phyloP scores from a whole-genome alignment of 208 protist genomes.

The Trypanosomatidae sp. region DNA sequence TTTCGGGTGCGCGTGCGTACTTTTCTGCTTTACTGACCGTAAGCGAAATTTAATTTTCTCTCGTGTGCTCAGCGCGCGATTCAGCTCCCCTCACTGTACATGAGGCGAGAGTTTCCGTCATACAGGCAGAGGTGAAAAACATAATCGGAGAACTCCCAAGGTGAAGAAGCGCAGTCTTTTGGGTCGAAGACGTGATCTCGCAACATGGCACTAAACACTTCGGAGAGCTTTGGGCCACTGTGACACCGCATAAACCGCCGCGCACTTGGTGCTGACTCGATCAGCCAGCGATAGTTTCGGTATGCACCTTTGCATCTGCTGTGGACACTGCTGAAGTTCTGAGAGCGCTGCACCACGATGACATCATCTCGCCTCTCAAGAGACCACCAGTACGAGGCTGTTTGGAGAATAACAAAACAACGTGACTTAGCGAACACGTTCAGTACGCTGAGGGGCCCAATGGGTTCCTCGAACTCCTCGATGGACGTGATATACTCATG shows the following conservation, averaged over 20 bases:
- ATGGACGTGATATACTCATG: slow-evolving; percentile 40
- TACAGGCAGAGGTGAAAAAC: slow-evolving; percentile 25
- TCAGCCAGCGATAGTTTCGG: slow-evolving; percentile 30
- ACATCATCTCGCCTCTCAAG: slow-evolving; percentile 43
- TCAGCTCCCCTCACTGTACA: not conserved
- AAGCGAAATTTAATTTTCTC: no score
- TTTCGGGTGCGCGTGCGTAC: not conserved
- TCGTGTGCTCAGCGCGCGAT: no score
- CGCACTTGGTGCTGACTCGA: slow-evolving; percentile 40
- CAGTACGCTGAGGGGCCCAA: slow-evolving; percentile 20
- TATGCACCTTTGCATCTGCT: slow-evolving; percentile 45
- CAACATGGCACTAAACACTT: slow-evolving; percentile 23
- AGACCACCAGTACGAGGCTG: slow-evolving; percentile 58
- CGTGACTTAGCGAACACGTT: slow-evolving; percentile 25
- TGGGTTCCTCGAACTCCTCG: slow-evolving; percentile 48
- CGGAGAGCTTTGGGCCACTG: slow-evolving; percentile 8
- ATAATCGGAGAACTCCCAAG: slow-evolving; percentile 32
- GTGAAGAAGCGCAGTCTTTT: slow-evolving; percentile 23
- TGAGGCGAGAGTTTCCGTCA: not conserved
- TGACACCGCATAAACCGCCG: slow-evolving; percentile 18
- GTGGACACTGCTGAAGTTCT: slow-evolving; percentile 59
- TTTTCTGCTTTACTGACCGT: not conserved
- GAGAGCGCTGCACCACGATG: slow-evolving; percentile 52
- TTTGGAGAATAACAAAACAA: slow-evolving; percentile 53
- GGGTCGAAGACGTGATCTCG: slow-evolving; percentile 27